A percentile compares a stretch with the other conserved stretches of the same genome.
These are phyloP conservation scores for Fusarium tupiense DNA, from an alignment of 2,329 filamentous ascomycete genomes.

Conservation along the genomic window DNA sequence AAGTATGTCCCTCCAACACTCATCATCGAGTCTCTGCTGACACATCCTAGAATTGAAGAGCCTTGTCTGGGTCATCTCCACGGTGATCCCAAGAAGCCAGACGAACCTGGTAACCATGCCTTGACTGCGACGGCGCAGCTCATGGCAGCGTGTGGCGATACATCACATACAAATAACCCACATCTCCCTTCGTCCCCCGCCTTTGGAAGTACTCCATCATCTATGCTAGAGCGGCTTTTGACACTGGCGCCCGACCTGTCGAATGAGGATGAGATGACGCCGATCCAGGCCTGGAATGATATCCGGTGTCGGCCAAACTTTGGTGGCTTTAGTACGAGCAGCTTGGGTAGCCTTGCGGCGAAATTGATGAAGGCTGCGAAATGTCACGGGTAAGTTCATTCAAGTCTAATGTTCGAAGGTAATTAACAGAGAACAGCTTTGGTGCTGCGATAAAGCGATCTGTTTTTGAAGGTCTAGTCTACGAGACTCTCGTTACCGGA, in stretches of 20 bases:
- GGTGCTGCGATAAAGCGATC: slow-evolving; percentile 20
- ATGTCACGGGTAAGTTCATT: slow-evolving; percentile 15
- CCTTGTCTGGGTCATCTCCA: slow-evolving; percentile 23
- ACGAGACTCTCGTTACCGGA: neutral
- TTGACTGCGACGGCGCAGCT: slow-evolving; percentile 20
- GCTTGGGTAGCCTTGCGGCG: neutral
- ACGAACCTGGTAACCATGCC: slow-evolving; percentile 8
- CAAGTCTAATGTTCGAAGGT: rapidly evolving
- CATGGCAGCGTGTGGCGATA: neutral
- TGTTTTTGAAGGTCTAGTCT: slow-evolving; percentile 17
- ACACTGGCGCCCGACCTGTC: slow-evolving; percentile 11
- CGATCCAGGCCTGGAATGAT: slow-evolving; percentile 18
- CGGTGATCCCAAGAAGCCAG: slow-evolving; percentile 5
- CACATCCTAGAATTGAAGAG: slow-evolving; percentile 2
- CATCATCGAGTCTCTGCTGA: neutral
- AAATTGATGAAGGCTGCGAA: slow-evolving; percentile 8
- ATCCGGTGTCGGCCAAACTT: slow-evolving; percentile 19
- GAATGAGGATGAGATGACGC: slow-evolving; percentile 18
- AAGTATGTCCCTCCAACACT: slow-evolving; percentile 13
- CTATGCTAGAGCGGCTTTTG: slow-evolving; percentile 7
- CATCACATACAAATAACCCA: neutral
- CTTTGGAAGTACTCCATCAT: neutral
- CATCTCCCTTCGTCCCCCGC: neutral
- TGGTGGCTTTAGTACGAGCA: neutral
- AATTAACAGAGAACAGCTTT: neutral